Evolutionary conservation across 2,329 filamentous ascomycete species (phyloP), one percentile per base, ranked within the genome.

Genomic region (Neonectria neomacrospora): DNA sequence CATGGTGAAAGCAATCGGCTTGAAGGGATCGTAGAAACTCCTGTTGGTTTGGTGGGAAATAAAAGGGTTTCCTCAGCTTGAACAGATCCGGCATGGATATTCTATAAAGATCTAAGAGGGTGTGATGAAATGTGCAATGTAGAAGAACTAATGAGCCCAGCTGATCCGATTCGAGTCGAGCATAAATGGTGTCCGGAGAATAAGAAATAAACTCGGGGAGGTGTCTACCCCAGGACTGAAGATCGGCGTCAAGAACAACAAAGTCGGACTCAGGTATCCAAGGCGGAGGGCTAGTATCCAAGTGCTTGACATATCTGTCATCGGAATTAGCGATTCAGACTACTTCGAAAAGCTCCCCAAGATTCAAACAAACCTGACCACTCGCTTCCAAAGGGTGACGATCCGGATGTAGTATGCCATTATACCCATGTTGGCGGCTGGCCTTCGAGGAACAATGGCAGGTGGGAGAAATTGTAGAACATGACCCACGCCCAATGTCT

Each of bases 111-210:
- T 83, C 81, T 5, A 82, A 72, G 41, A 80, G 77, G 50, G 80
- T 82, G 67, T 82, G 80, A 47, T 83, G 79, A 52, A 82, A 83
- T 26, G 81, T 83, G 67, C 80, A 82, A 66, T 82, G 81, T 9
- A 83, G 75, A 3, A 82, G 67, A 12, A 81, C 78, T 44, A 83
- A 72, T 10, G 80, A 80, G 14, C 81, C 81, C 0, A 83, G 76
- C 65, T 83, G 80, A 37, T 81, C 80, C 1, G 81, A 82, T 64
- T 82, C 81, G 20, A 81, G 76, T 11, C 81, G 79, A 3, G 80
- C 80, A 62, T 82, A 83, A 34, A 83, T 81, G 18, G 80, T 80
- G 44, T 80, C 79, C 14, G 77, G 73, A 1, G 78, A 79, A 67
- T 82, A 82, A 37, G 79, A 79, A 42, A 83, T 76, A 62, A 79